Evolutionary conservation across 176 grass and related monocot genomes (phyloP).

Genomic region (Carex scoparia): DNA sequence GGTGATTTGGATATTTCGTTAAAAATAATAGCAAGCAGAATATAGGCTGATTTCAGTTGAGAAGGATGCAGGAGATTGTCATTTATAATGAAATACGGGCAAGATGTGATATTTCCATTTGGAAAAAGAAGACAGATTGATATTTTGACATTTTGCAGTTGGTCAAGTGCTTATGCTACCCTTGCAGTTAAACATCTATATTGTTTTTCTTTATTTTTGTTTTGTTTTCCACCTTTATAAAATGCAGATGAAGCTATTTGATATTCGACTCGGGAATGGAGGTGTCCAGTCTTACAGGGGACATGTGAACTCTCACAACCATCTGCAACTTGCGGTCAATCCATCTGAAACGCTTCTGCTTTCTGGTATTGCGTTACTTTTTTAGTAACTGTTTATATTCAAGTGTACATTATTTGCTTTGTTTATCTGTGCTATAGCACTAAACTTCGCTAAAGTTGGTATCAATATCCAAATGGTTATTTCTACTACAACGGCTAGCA

Average conservation of each 20-base stretch:
- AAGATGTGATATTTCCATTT: background rate
- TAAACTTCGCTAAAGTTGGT: background rate
- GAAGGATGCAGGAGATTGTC: background rate
- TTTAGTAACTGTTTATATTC: background rate
- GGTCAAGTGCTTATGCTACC: too few species aligned
- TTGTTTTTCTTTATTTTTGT: too few species aligned
- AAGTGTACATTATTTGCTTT: background rate
- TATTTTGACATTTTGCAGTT: too few species aligned
- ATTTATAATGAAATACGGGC: background rate
- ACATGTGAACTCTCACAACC: constrained; percentile 72
- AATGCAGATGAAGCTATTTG: constrained; percentile 88
- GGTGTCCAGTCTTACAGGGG: constrained; percentile 71
- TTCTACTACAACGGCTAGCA: background rate
- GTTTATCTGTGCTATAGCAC: constrained; percentile 9
- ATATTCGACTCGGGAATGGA: constrained; percentile 64
- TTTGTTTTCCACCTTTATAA: background rate
- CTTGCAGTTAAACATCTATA: too few species aligned
- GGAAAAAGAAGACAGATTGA: too few species aligned
- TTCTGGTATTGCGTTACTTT: constrained; percentile 48
- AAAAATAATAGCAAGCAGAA: background rate
- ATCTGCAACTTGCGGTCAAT: constrained; percentile 63
- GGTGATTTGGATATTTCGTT: background rate
- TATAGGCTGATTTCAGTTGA: background rate
- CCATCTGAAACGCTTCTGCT: constrained; percentile 86
- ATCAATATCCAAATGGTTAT: constrained; percentile 1